Base-by-base conservation (phyloP, 2,329 filamentous ascomycete species). In the Nigrospora sphaerica region DNA sequence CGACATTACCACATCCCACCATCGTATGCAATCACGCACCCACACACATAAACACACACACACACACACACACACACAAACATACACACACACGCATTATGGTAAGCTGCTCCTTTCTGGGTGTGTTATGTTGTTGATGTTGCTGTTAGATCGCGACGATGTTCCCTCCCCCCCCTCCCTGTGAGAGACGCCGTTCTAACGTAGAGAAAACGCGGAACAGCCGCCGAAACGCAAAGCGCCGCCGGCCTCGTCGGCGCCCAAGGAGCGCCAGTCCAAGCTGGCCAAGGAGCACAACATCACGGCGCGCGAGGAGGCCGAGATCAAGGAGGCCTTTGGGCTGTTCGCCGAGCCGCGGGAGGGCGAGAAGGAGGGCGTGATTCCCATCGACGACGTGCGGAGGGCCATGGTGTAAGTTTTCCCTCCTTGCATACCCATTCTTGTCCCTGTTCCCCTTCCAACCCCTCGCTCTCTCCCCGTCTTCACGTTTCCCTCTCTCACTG, bases 251-350 rank as follows among this genome's bases (percentile, higher is more conserved):
- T 46, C 60, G 9, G 47, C 61, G 12, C 58, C 70, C 32, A 65
- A 61, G 49, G 69, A 73, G 46, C 85, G 86, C 52, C 82, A 81
- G 59, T 95, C 91, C 49, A 95, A 90, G 65, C 87, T 96, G 57
- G 92, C 92, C 31, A 92, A 91, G 69, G 89, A 95, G 62, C 83
- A 96, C 75, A 85, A 90, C 64, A 81, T 97, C 60, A 85, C 81
- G 13, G 85, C 83, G 36, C 81, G 85, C 53, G 86, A 96, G 68
- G 92, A 97, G 69, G 77, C 79, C 55, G 90, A 96, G 69, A 95
- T 98, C 61, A 83, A 81, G 58, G 91, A 96, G 66, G 91, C 91
- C 13, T 97, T 93, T 65, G 75, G 79, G 18, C 77, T 97, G 9
- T 98, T 97, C 64, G 72, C 83, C 1, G 77, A 85, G 54, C 80